These are phyloP conservation scores for Ceratocystis smalleyi DNA, from an alignment of 2,329 filamentous ascomycete genomes.

Conservation along the genomic window DNA sequence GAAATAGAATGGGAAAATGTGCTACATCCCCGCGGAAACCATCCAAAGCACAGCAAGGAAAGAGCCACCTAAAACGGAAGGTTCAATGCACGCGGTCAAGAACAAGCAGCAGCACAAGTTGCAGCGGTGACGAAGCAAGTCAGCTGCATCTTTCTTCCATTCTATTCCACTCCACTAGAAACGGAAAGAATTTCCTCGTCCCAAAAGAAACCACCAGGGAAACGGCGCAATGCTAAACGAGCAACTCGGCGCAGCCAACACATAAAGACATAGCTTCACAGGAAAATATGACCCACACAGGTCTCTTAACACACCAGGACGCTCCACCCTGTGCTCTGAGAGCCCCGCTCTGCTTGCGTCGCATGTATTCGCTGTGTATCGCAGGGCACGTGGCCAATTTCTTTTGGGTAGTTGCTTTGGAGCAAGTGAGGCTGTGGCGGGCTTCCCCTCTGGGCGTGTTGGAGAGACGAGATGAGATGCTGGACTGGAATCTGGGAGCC, in stretches of 20 bases:
- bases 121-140: too few species aligned
- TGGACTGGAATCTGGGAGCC: not conserved
- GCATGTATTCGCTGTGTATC: not conserved
- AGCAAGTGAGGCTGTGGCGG: not conserved
- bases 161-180: too few species aligned
- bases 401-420: not conserved
- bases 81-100: not conserved
- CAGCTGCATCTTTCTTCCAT: too few species aligned
- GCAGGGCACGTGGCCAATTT: not conserved
- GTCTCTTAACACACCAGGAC: too few species aligned
- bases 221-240: not conserved
- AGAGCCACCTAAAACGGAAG: too few species aligned
- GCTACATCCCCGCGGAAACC: too few species aligned
- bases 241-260: not conserved
- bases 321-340: not conserved
- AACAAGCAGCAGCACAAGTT: not conserved
- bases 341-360: not conserved
- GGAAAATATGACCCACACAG: not conserved
- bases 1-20: not conserved
- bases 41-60: not conserved
- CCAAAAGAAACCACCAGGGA: too few species aligned
- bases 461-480: not conserved
- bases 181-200: too few species aligned
- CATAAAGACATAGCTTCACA: not conserved
- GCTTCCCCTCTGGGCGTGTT: not conserved